Conservation (phyloP, 805 yeast species). For the Spencermartinsiella europaea region DNA sequence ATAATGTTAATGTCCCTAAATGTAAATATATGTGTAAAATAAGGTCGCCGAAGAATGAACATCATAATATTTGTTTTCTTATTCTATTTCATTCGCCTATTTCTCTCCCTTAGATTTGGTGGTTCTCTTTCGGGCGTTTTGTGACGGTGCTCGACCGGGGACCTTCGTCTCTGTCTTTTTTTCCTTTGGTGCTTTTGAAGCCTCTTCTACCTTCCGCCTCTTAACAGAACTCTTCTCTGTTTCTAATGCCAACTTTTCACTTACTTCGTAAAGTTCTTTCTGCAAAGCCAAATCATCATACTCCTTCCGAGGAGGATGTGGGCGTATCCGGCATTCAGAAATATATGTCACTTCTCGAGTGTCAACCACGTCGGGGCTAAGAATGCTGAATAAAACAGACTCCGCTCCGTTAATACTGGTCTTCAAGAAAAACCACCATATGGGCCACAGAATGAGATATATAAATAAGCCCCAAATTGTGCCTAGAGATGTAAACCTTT, state of each 20-base stretch:
- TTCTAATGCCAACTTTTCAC: conserved; percentile 50
- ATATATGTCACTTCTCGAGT: conserved; percentile 63
- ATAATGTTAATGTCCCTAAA: conserved; percentile 17
- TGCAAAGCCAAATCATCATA: conserved; percentile 58
- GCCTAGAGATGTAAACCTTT: conserved; percentile 75
- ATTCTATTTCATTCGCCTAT: conserved; percentile 1
- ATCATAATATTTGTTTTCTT: no score
- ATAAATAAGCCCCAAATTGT: conserved; percentile 56
- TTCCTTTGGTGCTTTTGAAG: conserved; percentile 13
- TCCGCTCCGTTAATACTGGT: conserved; percentile 77
- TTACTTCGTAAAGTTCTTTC: conserved; percentile 51
- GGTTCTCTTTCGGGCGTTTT: no score
- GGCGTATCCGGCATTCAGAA: conserved; percentile 60
- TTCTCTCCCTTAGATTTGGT: no score
- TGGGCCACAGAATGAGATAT: conserved; percentile 67
- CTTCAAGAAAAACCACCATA: conserved; percentile 78
- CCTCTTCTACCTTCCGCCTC: conserved; percentile 47
- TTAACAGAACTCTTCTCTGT: conserved; percentile 71
- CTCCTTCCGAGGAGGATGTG: conserved; percentile 53
- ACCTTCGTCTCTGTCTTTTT: no score
- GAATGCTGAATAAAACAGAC: conserved; percentile 60
- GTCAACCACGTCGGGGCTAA: conserved; percentile 63
- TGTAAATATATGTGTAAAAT: no score
- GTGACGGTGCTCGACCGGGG: no score
- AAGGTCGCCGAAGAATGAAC: no score